Percentiles rank a stretch among this genome's conserved stretches.
Conservation (phyloP, 192 early-diverging fungal genomes). For the Backusella psychrophila region DNA sequence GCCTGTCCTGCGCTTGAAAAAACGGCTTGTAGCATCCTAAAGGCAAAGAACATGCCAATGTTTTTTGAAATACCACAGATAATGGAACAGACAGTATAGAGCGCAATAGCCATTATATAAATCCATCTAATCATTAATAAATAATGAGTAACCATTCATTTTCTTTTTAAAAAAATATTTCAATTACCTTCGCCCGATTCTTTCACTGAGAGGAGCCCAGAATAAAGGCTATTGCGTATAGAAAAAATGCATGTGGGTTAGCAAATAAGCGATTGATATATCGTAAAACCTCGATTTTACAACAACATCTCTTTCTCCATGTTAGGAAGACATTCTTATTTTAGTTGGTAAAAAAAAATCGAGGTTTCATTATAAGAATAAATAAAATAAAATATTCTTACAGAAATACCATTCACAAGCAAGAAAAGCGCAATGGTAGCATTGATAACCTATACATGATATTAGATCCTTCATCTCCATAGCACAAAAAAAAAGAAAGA, state of each 20-base stretch:
- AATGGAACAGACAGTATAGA: constrained; percentile 26
- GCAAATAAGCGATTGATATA: background rate
- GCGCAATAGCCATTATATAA: constrained; percentile 24
- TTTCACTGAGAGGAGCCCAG: constrained; percentile 28
- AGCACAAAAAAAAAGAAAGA: background rate
- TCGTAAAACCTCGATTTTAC: background rate
- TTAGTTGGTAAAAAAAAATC: background rate
- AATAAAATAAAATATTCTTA: background rate
- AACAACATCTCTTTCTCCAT: background rate
- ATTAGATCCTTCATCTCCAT: background rate
- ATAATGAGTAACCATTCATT: background rate
- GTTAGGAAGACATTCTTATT: background rate
- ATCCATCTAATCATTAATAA: constrained; percentile 23
- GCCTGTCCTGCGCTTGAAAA: constrained; percentile 31
- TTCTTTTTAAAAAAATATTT: background rate
- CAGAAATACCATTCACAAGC: constrained; percentile 5
- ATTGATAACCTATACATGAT: constrained; percentile 14
- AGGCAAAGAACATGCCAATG: constrained; percentile 29
- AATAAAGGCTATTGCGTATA: constrained; percentile 15
- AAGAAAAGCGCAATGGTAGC: constrained; percentile 24
- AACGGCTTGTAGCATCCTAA: constrained; percentile 32
- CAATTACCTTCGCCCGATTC: constrained; percentile 22
- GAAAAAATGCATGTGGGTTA: background rate
- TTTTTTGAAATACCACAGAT: constrained; percentile 29
- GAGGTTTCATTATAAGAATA: background rate